These are phyloP conservation scores for Cardamine chenopodiifolia DNA, from an alignment of 345 rosid species.

Conservation along the genomic window DNA sequence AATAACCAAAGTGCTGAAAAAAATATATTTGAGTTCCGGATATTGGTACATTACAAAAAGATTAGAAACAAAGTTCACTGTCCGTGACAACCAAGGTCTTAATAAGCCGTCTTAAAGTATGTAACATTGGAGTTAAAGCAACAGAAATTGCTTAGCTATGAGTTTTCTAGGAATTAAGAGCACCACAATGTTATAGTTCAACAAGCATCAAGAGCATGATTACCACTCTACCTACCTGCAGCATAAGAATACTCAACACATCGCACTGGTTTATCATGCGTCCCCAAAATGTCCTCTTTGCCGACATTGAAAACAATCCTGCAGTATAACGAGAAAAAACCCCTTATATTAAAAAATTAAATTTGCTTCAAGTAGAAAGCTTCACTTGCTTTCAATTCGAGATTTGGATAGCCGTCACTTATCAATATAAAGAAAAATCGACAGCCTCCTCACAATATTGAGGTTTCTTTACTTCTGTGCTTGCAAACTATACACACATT, in stretches of 20 bases:
- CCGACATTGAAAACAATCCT: constrained; percentile 82
- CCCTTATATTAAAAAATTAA: background rate
- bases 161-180: background rate
- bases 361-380: background rate
- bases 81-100: background rate
- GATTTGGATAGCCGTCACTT: background rate
- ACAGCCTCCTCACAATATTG: background rate
- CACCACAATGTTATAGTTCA: constrained; percentile 4
- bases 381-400: background rate
- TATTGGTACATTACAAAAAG: background rate
- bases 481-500: background rate
- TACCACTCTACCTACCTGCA: constrained; percentile 58
- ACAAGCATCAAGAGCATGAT: background rate
- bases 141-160: background rate
- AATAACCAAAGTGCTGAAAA: constrained; percentile 7
- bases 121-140: background rate
- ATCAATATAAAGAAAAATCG: background rate
- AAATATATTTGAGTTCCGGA: background rate
- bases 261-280: constrained; percentile 87
- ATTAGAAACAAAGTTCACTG: background rate
- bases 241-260: constrained; percentile 97
- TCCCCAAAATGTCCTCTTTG: constrained; percentile 89
- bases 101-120: background rate
- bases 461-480: background rate
- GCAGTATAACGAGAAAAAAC: constrained; percentile 38